Percentiles rank a stretch among this genome's conserved stretches.
Evolutionary conservation across 805 yeast species (phyloP).

Genomic region (Candida takata): DNA sequence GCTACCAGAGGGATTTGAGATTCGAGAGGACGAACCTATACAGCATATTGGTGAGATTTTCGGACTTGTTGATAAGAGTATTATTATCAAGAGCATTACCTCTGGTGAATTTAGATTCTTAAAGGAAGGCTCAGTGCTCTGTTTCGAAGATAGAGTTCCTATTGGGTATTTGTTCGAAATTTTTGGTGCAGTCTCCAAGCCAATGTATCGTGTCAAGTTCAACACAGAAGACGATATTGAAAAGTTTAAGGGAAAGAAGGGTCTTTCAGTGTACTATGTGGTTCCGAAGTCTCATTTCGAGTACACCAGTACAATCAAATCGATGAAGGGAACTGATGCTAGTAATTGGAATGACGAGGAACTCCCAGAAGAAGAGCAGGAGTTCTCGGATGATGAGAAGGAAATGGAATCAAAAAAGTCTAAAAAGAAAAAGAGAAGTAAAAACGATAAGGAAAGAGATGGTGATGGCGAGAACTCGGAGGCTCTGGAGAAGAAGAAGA

Average conservation of each 20-base stretch:
- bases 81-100: slow-evolving; percentile 59
- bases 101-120: slow-evolving; percentile 85
- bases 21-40: slow-evolving; percentile 56
- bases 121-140: slow-evolving; percentile 73
- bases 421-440: slow-evolving; percentile 34
- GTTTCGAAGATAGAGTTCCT: slow-evolving; percentile 62
- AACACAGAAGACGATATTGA: slow-evolving; percentile 42
- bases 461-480: background rate
- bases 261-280: slow-evolving; percentile 62
- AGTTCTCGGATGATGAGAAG: slow-evolving; percentile 89
- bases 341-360: slow-evolving; percentile 94
- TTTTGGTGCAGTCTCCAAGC: slow-evolving; percentile 80
- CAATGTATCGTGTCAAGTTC: slow-evolving; percentile 73
- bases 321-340: slow-evolving; percentile 85
- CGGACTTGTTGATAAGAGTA: slow-evolving; percentile 63
- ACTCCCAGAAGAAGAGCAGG: slow-evolving; percentile 86
- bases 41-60: slow-evolving; percentile 65
- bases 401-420: slow-evolving; percentile 65
- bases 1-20: slow-evolving; percentile 58
- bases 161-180: slow-evolving; percentile 82
- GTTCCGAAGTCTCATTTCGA: slow-evolving; percentile 76
- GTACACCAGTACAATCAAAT: slow-evolving; percentile 64
- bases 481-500: slow-evolving; percentile 1
- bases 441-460: slow-evolving; percentile 16
- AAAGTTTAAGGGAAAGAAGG: slow-evolving; percentile 40